Evolutionary conservation across 177 flowering plant species (phyloP), one percentile per base, ranked within the genome.

Genomic region (Tripterygium wilfordii): DNA sequence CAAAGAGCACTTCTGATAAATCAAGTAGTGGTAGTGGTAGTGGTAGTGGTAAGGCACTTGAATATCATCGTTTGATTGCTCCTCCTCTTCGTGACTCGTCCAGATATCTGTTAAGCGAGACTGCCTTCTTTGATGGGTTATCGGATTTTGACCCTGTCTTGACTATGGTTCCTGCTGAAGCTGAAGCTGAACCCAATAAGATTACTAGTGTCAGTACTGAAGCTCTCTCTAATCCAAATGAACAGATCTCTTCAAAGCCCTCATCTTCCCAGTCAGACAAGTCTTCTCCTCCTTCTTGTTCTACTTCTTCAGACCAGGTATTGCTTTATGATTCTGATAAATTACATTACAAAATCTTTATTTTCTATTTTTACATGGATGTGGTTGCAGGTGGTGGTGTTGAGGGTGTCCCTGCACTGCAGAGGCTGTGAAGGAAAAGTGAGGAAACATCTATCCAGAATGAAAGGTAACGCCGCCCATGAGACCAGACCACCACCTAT

Each of bases 331-430:
- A 8, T 58, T n/a, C 35, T 26, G 17, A 27, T 33, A 25, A 2
- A 16, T 30, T 8, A 6, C 22, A 4, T 23, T 13, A 20, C 12
- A 23, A 4, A 4, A 15, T 38, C 18, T 16, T 6, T 22, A 44
- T 5, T 22, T 14, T 2, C 10, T 8, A 27, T 10, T 25, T n/a
- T 1, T 45, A 5, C 35, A 48, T 15, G 41, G 28, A 7, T 32
- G 36, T 45, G 49, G 25, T 39, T 33, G 41, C 60, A 74, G 79
- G 69, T 70, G 45, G 79, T 74, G 53, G 76, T 70, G 17, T 36
- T 74, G 62, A 67, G 62, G 53, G 79, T 74, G 54, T 74, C 79
- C 14, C 54, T 70, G 39, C 79, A 74, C 64, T 74, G 79, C 64
- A 74, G 48, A 54, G 76, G 73, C 38, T 74, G 79, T 39, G 79